A percentile compares a stretch with the other conserved stretches of the same genome.
phyloP scores from a whole-genome alignment of 2,329 filamentous ascomycete species.

The Endothia cerciana region DNA sequence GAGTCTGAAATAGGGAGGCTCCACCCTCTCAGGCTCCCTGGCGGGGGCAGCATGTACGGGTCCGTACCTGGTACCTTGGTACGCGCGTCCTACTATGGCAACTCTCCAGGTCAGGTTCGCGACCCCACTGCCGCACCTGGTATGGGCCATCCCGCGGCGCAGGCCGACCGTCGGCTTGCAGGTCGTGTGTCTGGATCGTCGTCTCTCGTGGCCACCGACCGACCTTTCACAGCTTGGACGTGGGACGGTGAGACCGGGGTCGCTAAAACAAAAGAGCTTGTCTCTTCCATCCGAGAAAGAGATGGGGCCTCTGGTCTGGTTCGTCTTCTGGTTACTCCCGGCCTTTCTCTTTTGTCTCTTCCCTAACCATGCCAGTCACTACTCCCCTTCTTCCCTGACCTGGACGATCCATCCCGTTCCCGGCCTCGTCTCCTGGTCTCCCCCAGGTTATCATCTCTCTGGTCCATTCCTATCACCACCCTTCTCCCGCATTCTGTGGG shows the following conservation, averaged over 20 bases:
- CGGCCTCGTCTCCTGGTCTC: background rate
- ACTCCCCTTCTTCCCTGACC: background rate
- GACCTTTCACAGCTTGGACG: background rate
- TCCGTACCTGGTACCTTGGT: background rate
- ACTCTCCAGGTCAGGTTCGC: background rate
- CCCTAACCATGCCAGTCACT: too few species aligned
- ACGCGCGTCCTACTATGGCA: constrained; percentile 9
- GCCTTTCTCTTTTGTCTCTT: background rate
- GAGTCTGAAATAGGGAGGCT: constrained; percentile 8
- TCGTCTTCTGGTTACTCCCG: background rate
- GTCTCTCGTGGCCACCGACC: background rate
- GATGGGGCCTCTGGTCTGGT: background rate
- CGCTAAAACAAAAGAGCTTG: too few species aligned
- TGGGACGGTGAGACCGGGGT: background rate
- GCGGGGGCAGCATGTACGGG: background rate
- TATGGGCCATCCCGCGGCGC: background rate
- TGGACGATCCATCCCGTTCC: background rate
- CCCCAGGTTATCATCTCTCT: background rate
- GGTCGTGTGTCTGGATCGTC: background rate
- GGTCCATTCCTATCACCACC: background rate
- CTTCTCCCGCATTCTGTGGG: background rate
- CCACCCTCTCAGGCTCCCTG: background rate
- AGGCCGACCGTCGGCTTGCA: background rate
- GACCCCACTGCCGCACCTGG: background rate
- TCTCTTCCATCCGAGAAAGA: too few species aligned